Base-by-base conservation (phyloP, 306 rosid species). In the Cyamopsis tetragonoloba region DNA sequence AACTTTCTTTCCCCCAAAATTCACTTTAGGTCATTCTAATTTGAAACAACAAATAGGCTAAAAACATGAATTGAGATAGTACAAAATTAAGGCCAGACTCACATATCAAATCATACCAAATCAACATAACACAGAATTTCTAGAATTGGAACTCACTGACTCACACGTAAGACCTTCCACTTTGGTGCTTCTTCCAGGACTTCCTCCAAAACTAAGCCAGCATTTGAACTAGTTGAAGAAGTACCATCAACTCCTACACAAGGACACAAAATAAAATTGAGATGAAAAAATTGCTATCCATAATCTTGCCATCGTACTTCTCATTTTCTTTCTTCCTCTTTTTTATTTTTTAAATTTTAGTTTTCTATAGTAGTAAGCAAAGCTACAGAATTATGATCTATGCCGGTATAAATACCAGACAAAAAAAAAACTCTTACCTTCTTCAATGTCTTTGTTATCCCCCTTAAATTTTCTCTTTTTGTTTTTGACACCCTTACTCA, bases 101-200 rank as follows among this genome's bases (percentile, higher is more conserved):
- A 27, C 35, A 20, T 37, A 28, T 35, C 48, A 61, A 70, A 73
- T 35, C 43, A 48, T 53, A 73, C 41, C 3, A 59, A 81, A 70
- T 5, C 23, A 80, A 63, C 42, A 75, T 12, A 47, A 17, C 26
- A 46, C 43, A 49, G 12, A 62, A 59, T 56, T 38, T 75, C 67
- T 46, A 70, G 87, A 77, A 79, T 77, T 74, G 91, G 86, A 88
- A 89, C 95, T 83, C 97, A 89, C 96, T 89, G 81, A 92, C 97
- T 89, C 97, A 89, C 98, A 84, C 91, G 85, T 86, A 93, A 93
- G 78, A 93, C 87, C 89, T 93, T 93, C 98, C 98, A 93, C 82
- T 93, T 93, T 4, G 98, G 98, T 27, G 98, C 87, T 83, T 89
- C 97, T 86, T 93, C 98, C 83, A 93, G 79, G 61, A 93, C 95